A percentile compares a stretch with the other conserved stretches of the same genome.
These are phyloP conservation scores for Penicillium sp. DNA, from an alignment of 2,329 filamentous ascomycete genomes.

Conservation along the genomic window DNA sequence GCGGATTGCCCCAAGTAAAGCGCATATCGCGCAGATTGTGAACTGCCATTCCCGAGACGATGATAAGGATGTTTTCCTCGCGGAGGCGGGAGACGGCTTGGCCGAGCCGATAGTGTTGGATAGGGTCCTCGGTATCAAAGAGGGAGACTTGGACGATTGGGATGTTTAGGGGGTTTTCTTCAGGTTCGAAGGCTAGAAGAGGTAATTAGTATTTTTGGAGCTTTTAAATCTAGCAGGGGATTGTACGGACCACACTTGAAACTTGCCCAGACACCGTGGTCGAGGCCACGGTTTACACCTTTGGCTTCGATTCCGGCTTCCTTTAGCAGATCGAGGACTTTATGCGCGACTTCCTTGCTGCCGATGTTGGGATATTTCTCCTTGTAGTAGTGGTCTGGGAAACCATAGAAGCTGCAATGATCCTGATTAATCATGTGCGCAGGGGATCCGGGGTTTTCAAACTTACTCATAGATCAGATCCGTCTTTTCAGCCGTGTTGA, in stretches of 20 bases:
- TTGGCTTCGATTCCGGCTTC: conserved; percentile 59
- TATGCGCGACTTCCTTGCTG: conserved; percentile 57
- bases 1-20: conserved; percentile 45
- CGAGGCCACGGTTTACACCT: conserved; percentile 62
- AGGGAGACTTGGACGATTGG: conserved; percentile 73
- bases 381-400: conserved; percentile 67
- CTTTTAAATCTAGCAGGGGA: too few relatives aligned
- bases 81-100: conserved; percentile 64
- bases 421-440: neutral
- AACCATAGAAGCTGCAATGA: conserved; percentile 62
- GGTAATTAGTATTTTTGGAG: neutral
- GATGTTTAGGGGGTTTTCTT: conserved; percentile 60
- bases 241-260: conserved; percentile 54
- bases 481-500: conserved; percentile 64
- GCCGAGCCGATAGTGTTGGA: conserved; percentile 66
- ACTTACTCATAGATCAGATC: conserved; percentile 67
- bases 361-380: conserved; percentile 65
- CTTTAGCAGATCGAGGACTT: conserved; percentile 56
- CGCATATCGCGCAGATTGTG: conserved; percentile 63
- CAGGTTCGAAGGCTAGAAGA: conserved; percentile 58
- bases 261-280: conserved; percentile 72
- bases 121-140: conserved; percentile 62
- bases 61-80: conserved; percentile 65
- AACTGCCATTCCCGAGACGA: conserved; percentile 72
- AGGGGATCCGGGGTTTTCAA: neutral